Base-by-base conservation (phyloP, 2,329 filamentous ascomycete genomes). In the Herpotrichia juniperi region DNA sequence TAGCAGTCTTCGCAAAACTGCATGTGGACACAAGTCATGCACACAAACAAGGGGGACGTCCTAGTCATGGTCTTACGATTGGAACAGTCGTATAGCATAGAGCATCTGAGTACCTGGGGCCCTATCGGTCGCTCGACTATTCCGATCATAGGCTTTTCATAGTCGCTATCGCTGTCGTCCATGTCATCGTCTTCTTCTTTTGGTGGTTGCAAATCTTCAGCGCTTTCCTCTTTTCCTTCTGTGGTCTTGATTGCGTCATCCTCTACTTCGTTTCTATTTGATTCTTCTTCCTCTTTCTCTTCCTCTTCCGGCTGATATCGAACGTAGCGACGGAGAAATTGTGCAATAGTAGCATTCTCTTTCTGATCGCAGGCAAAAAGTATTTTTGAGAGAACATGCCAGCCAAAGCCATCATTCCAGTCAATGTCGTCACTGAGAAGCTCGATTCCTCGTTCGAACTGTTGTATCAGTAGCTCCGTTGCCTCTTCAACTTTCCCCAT, bases 261-360 rank as follows among this genome's bases (percentile, higher is more conserved):
- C 7, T 6, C 26, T 12, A 28, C 12, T 28, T 28, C 7, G 26
- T 12, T 28, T 28, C 26, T 6, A 28, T 28, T n/a, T n/a, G 7
- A 6, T 19, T 37, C 32, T n/a, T 37, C 32, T 19, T 37, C 32
- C 32, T 8, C 17, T 19, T 37, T n/a, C 32, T 37, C 32, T 19
- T 37, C 7, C 17, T 37, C 32, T 19, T 37, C 32, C n/a, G 32
- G 32, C n/a, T 37, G 32, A n/a, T 37, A 37, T 19, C 32, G 32
- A 37, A 37, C 32, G 17, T 37, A 37, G 16, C 32, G 32, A 37
- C 32, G 32, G 32, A 37, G 32, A 19, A 37, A 37, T n/a, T 37
- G 32, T n/a, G 32, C 32, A 37, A 37, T 37, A n/a, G 17, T n/a
- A 37, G 32, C 32, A 37, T 37, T 37, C 32, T 37, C 32, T 37